Percentiles rank a stretch among this genome's conserved stretches.
These are phyloP conservation scores for Pyrenochaeta sp. DNA, from an alignment of 2,329 filamentous ascomycete genomes.

Conservation along the genomic window DNA sequence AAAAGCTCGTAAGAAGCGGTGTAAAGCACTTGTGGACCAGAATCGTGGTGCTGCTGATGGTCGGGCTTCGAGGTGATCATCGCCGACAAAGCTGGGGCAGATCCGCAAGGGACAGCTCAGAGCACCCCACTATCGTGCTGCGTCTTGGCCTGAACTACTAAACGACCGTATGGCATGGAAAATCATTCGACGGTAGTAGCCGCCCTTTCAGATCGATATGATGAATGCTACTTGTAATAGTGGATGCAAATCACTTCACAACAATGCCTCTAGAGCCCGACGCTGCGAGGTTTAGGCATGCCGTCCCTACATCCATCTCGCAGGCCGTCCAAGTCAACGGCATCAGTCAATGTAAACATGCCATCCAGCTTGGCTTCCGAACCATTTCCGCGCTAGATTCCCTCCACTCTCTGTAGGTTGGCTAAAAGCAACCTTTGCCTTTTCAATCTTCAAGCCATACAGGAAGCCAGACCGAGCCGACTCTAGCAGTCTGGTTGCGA, in stretches of 20 bases:
- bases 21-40: slow-evolving; percentile 20
- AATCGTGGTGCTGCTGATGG: slow-evolving; percentile 32
- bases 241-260: not conserved
- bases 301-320: not conserved
- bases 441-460: slow-evolving; percentile 63
- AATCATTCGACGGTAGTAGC: not conserved
- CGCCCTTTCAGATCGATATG: not conserved
- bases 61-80: slow-evolving; percentile 21
- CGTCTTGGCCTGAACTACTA: slow-evolving; percentile 8
- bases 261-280: not conserved
- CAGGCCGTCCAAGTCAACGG: not conserved
- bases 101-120: slow-evolving; percentile 32
- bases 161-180: not conserved
- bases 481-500: slow-evolving; percentile 66
- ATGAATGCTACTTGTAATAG: not conserved
- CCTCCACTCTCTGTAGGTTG: slow-evolving; percentile 71
- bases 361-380: slow-evolving; percentile 64
- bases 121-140: slow-evolving; percentile 26
- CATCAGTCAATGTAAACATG: slow-evolving; percentile 67
- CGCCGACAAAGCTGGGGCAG: slow-evolving; percentile 27
- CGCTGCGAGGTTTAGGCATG: not conserved
- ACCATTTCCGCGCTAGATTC: slow-evolving; percentile 66
- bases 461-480: slow-evolving; percentile 64
- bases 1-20: slow-evolving; percentile 32
- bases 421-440: slow-evolving; percentile 68